Conservation (phyloP, 306 rosid genomes). For the Canavalia ensiformis region DNA sequence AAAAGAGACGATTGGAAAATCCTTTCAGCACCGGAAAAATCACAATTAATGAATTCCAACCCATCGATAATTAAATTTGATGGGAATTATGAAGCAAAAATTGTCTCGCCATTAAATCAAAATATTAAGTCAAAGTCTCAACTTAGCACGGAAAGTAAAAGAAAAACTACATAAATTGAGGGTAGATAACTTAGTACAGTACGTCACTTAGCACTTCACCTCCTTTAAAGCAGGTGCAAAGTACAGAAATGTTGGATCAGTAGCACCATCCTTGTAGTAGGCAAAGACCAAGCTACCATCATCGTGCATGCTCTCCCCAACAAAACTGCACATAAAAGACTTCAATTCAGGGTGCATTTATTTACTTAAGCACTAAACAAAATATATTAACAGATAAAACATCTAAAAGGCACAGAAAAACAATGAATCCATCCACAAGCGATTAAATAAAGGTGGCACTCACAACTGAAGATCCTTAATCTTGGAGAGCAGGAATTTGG, state of each 20-base stretch:
- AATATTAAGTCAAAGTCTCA: slow-evolving; percentile 33
- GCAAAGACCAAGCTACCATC: slow-evolving; percentile 74
- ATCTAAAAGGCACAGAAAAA: neutral
- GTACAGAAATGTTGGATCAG: slow-evolving; percentile 83
- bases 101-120: slow-evolving; percentile 31
- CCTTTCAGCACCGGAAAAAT: neutral
- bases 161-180: slow-evolving; percentile 43
- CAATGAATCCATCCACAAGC: neutral
- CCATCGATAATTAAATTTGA: slow-evolving; percentile 24
- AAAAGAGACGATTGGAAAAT: neutral
- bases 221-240: slow-evolving; percentile 77
- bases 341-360: neutral
- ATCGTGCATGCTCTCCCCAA: slow-evolving; percentile 89
- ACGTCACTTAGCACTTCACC: slow-evolving; percentile 64
- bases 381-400: neutral
- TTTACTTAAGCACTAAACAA: neutral
- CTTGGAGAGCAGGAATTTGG: slow-evolving; percentile 73
- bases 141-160: slow-evolving; percentile 24
- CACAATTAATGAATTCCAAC: slow-evolving; percentile 22
- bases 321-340: slow-evolving; percentile 63
- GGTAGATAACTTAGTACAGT: slow-evolving; percentile 42
- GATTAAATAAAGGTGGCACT: slow-evolving; percentile 36
- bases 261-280: slow-evolving; percentile 84
- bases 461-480: slow-evolving; percentile 80
- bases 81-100: slow-evolving; percentile 27